Conservation (phyloP, 768 basidiomycete genomes). For the Zangia roseola region DNA sequence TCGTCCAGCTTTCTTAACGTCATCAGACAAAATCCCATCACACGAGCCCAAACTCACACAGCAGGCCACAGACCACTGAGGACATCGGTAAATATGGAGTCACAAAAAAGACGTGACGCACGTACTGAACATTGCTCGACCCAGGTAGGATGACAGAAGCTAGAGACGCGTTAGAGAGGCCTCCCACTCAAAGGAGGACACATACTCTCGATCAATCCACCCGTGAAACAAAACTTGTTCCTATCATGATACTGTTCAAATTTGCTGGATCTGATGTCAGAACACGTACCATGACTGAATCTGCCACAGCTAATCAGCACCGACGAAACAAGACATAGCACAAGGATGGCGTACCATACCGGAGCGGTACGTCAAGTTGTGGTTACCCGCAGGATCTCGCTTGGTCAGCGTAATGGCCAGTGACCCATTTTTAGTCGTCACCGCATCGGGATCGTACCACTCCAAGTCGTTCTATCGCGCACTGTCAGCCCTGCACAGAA, state of each 20-base stretch:
- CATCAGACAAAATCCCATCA: conserved; percentile 6
- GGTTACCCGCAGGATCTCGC: conserved; percentile 39
- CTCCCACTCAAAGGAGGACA: not conserved
- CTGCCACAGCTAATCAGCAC: conserved; percentile 29
- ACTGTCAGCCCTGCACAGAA: conserved; percentile 4
- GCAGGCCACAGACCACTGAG: conserved; percentile 49
- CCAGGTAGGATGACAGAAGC: conserved; percentile 43
- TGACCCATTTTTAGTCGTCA: conserved; percentile 51
- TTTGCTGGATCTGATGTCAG: not conserved
- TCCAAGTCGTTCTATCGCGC: conserved; percentile 41
- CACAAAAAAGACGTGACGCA: not conserved
- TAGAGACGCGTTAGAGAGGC: conserved; percentile 15
- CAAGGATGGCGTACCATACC: conserved; percentile 31
- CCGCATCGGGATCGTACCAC: conserved; percentile 56
- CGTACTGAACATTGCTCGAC: conserved; percentile 36
- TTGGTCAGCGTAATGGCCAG: conserved; percentile 50
- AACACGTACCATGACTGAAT: conserved; percentile 30
- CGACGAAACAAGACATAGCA: not conserved
- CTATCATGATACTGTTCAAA: conserved; percentile 16
- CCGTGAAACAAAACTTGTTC: conserved; percentile 83
- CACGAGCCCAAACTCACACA: conserved; percentile 27
- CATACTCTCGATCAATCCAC: conserved; percentile 61
- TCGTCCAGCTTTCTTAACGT: conserved; percentile 41
- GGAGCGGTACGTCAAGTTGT: conserved; percentile 46
- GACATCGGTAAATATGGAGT: conserved; percentile 5